Evolutionary conservation across 345 rosid species (phyloP), one percentile per base, ranked within the genome.

Genomic region (Litchi chinensis): DNA sequence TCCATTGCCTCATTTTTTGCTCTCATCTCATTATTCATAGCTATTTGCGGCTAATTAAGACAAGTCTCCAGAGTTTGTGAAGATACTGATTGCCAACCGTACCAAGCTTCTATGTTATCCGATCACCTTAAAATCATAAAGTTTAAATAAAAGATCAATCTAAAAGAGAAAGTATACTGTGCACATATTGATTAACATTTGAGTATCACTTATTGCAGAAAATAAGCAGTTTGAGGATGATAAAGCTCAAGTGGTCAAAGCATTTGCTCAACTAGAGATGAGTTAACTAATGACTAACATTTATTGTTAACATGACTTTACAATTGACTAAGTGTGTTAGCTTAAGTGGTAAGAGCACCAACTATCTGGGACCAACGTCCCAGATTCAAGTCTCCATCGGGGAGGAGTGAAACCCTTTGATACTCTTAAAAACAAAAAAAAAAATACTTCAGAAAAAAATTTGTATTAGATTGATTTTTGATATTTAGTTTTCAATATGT

Each of bases 181-280:
- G 37, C 1, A 24, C 26, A 24, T 16, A 44, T 5, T 39, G 74
- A 71, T 56, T 37, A 54, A 54, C 39, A 4, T 37, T 39, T 11
- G 50, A 22, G 19, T 41, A n/a, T 73, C 37, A 40, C 11, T 40
- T 60, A 32, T 60, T 60, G 68, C 76, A 73, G 76, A 40, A 41
- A 46, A 73, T 60, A 56, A 59, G 12, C 76, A 40, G 19, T 73
- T 73, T 60, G 76, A 73, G 11, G 76, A 59, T n/a, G 76, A 73
- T 41, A 73, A 73, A 57, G 76, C 68, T 59, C 6, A 11, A 8
- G 67, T 60, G 11, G 52, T 21, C 2, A 15, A 41, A 60, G 54
- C 63, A 73, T 60, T 73, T 40, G 54, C 67, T 59, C 32, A 41
- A 13, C 37, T 60, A 22, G 52, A 40, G 40, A 39, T 73, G 9